phyloP scores from a whole-genome alignment of 441 rosid genomes.

The Breynia disticha region DNA sequence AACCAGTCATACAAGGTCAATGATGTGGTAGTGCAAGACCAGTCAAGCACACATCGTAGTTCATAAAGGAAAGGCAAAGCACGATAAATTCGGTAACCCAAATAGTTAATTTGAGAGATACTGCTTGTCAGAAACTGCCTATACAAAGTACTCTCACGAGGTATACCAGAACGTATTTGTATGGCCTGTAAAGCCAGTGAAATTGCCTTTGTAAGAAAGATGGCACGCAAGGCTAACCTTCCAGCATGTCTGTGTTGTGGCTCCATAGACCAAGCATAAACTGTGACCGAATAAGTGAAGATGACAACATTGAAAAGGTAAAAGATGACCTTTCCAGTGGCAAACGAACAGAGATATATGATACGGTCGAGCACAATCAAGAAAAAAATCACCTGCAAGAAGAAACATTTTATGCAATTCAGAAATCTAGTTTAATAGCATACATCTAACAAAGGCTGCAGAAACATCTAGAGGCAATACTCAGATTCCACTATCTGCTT shows the following conservation, averaged over 20 bases:
- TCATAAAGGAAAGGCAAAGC: conserved; percentile 98
- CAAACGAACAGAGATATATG: conserved; percentile 91
- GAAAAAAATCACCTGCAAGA: conserved; percentile 81
- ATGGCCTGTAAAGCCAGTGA: conserved; percentile 87
- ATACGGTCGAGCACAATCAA: conserved; percentile 92
- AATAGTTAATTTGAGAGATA: conserved; percentile 75
- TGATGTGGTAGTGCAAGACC: conserved; percentile 99
- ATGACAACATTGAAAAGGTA: conserved; percentile 76
- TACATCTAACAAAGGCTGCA: not conserved
- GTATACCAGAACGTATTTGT: conserved; percentile 85
- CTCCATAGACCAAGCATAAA: conserved; percentile 76
- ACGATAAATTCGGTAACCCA: conserved; percentile 87
- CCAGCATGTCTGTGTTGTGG: conserved; percentile 69
- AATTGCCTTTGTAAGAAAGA: conserved; percentile 87
- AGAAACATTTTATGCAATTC: conserved; percentile 27
- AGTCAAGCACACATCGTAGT: conserved; percentile 91
- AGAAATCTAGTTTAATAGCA: conserved; percentile 21
- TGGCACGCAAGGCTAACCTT: conserved; percentile 68
- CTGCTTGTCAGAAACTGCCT: conserved; percentile 93
- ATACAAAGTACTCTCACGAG: conserved; percentile 84
- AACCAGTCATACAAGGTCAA: conserved; percentile 99
- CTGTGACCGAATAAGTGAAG: conserved; percentile 74
- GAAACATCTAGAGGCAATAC: not conserved
- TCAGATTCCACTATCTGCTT: no score
- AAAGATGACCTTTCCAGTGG: conserved; percentile 82